Base-by-base conservation (phyloP, 495 filamentous ascomycete genomes). In the Chlorociboria aeruginascens region DNA sequence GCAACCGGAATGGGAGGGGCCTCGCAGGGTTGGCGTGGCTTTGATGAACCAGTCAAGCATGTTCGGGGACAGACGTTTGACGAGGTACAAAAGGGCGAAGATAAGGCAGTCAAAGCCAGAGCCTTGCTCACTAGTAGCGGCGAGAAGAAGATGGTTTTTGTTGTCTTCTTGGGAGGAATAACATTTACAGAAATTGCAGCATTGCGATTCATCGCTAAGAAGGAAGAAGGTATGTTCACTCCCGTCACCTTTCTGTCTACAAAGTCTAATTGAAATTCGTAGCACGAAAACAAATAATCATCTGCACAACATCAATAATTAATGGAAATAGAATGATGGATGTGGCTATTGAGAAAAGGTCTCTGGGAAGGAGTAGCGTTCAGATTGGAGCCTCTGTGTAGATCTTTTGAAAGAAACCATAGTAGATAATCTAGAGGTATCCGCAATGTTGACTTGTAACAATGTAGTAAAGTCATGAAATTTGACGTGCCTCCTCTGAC, bases 111-210 rank as follows among this genome's bases (percentile, higher is more conserved):
- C 17, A 85, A 88, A 52, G 89, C 90, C n/a, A 71, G 88, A 47
- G 82, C 88, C 53, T 80, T 90, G 31, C 66, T 97, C 39, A 81
- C 82, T 49, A 83, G 82, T 13, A 76, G 76, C 41, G 76, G 74
- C 12, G 78, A 81, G 43, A 81, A 82, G 60, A 94, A 88, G 66
- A 85, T 83, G 7, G 85, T 89, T 9, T 81, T 96, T 54, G 82
- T 99, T 11, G 92, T 96, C 61, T 96, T 95, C 66, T 68, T 99
- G 47, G 92, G 92, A 25, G 92, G 92, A 2, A 83, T 96, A 41
- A 94, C 84, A 1, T 95, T 90, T 56, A 93, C 90, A 7, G 92
- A 99, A 69, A 90, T 97, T 62, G 89, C 92, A 36, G 93, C 92
- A 20, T 58, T 97, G 64, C 74, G 93, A 53, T 96, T 95, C 66